These are phyloP conservation scores for Sarcocystis neurona DNA, from an alignment of 169 alveolate species.

Conservation along the genomic window DNA sequence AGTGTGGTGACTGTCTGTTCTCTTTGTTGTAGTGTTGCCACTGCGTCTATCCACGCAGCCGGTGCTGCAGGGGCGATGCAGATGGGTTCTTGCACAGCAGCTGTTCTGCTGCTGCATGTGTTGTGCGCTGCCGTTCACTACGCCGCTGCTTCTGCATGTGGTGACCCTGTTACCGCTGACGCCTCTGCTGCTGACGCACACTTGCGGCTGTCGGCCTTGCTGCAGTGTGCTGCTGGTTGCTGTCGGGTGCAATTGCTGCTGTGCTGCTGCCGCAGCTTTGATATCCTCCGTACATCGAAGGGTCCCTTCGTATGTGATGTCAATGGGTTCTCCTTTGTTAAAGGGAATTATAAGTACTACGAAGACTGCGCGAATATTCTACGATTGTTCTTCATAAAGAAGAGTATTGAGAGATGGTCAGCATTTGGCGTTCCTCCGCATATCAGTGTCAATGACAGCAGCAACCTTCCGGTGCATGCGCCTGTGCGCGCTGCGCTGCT, in stretches of 20 bases:
- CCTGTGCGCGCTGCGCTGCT: background rate
- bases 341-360: constrained; percentile 92
- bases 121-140: no score
- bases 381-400: constrained; percentile 56
- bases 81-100: no score
- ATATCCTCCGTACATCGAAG: constrained; percentile 88
- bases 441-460: no score
- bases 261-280: constrained; percentile 80
- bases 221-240: background rate
- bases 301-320: constrained; percentile 97
- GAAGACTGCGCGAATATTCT: constrained; percentile 78
- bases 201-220: no score
- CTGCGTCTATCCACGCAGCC: no score
- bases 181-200: no score
- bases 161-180: no score
- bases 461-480: constrained; percentile 20
- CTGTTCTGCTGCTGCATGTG: no score
- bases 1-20: no score
- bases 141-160: no score
- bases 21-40: no score
- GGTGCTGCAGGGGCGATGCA: no score
- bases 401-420: constrained; percentile 24
- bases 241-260: background rate
- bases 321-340: constrained; percentile 97
- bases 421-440: background rate